Conservation (phyloP, 2,329 filamentous ascomycete species). For the Chaetomiaceae sp. region DNA sequence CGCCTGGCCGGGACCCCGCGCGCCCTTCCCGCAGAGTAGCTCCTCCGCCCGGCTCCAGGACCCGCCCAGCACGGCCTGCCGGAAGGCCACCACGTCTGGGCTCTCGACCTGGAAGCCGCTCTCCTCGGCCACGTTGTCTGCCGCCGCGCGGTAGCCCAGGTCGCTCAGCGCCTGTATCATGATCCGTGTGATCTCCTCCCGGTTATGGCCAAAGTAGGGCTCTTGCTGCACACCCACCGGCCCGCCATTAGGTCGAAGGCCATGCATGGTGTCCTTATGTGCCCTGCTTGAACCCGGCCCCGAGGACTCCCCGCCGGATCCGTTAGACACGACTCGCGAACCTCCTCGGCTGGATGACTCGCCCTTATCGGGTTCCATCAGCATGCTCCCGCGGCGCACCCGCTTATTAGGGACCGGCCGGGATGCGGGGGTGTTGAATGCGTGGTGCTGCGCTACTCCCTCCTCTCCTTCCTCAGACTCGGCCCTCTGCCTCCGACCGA, state of each 20-base stretch:
- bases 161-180: slow-evolving; percentile 87
- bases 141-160: slow-evolving; percentile 78
- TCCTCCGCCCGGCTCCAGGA: slow-evolving; percentile 82
- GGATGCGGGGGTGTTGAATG: slow-evolving; percentile 13
- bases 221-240: slow-evolving; percentile 14
- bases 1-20: slow-evolving; percentile 30
- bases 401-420: slow-evolving; percentile 37
- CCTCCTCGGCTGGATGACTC: slow-evolving; percentile 50
- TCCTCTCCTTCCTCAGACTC: slow-evolving; percentile 39
- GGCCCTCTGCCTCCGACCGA: slow-evolving; percentile 54
- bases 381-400: slow-evolving; percentile 56
- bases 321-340: slow-evolving; percentile 53
- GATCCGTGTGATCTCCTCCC: slow-evolving; percentile 89
- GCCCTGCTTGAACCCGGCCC: slow-evolving; percentile 44
- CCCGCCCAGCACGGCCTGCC: slow-evolving; percentile 73
- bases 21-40: slow-evolving; percentile 59
- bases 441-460: slow-evolving; percentile 28
- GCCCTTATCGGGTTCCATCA: slow-evolving; percentile 51
- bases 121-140: slow-evolving; percentile 68
- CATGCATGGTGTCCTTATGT: slow-evolving; percentile 50
- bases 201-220: slow-evolving; percentile 76
- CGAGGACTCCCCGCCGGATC: slow-evolving; percentile 42
- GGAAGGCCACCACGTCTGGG: slow-evolving; percentile 78
- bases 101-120: slow-evolving; percentile 88
- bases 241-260: slow-evolving; percentile 42